Conservation (phyloP, 2,329 filamentous ascomycete genomes). For the Atkinsonella texensis region DNA sequence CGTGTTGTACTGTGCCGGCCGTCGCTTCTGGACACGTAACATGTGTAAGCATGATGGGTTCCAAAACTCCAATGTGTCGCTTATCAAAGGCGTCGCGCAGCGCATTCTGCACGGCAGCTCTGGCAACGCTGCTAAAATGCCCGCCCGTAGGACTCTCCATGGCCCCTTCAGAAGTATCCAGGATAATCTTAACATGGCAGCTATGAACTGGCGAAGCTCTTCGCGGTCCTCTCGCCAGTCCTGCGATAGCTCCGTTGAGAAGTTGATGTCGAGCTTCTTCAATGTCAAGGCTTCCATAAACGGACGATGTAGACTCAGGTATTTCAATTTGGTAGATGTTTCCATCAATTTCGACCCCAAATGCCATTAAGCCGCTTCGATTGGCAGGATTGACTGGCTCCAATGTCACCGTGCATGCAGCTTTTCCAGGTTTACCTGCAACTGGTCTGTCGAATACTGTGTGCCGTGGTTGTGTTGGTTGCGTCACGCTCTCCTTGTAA, state of each 20-base stretch:
- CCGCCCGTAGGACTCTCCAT: slow-evolving; percentile 48
- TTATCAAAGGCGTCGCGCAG: slow-evolving; percentile 49
- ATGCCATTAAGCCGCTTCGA: slow-evolving; percentile 25
- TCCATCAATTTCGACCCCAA: slow-evolving; percentile 47
- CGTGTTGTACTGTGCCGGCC: slow-evolving; percentile 72
- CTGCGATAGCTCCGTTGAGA: slow-evolving; percentile 70
- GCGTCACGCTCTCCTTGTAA: slow-evolving; percentile 72
- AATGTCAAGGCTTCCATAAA: slow-evolving; percentile 33
- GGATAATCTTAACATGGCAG: slow-evolving; percentile 55
- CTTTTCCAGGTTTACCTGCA: slow-evolving; percentile 67
- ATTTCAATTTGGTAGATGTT: slow-evolving; percentile 53
- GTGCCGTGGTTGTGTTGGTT: slow-evolving; percentile 41
- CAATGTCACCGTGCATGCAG: slow-evolving; percentile 58
- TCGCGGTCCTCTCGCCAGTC: slow-evolving; percentile 72
- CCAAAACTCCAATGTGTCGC: slow-evolving; percentile 57
- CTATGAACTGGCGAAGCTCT: slow-evolving; percentile 71
- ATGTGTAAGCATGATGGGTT: slow-evolving; percentile 84
- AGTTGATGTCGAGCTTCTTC: slow-evolving; percentile 48
- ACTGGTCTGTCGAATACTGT: slow-evolving; percentile 67
- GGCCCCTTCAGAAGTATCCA: slow-evolving; percentile 50
- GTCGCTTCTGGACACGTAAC: slow-evolving; percentile 76
- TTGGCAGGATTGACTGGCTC: slow-evolving; percentile 42
- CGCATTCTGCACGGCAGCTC: slow-evolving; percentile 53
- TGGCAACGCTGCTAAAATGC: slow-evolving; percentile 53
- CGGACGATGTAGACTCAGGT: slow-evolving; percentile 37